Conservation (phyloP, 23 red algal species). For the Pyropia yezoensis region DNA sequence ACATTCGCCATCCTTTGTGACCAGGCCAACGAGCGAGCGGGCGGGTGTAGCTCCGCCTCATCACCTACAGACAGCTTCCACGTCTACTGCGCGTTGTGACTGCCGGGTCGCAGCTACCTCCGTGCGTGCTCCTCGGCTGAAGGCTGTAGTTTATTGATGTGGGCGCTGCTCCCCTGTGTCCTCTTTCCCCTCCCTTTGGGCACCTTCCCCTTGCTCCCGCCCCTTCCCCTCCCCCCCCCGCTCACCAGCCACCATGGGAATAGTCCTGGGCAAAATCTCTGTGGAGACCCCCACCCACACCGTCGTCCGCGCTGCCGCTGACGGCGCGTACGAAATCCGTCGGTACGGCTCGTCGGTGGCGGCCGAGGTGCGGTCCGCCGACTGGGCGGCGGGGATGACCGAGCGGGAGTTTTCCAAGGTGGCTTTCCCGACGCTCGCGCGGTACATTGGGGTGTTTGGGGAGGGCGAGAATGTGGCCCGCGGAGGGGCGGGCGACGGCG, state of each 20-base stretch:
- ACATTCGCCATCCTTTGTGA: too few species aligned
- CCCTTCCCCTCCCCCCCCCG: too few species aligned
- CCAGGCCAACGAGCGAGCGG: too few species aligned
- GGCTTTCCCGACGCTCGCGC: slow-evolving; percentile 68
- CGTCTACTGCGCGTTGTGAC: too few species aligned
- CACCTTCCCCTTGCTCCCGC: too few species aligned
- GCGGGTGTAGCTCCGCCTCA: too few species aligned
- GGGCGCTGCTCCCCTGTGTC: too few species aligned
- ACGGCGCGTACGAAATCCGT: slow-evolving; percentile 63
- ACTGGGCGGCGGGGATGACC: neutral
- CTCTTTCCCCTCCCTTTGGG: too few species aligned
- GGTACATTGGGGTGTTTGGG: slow-evolving; percentile 92
- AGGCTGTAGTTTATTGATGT: too few species aligned
- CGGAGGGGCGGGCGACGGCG: neutral
- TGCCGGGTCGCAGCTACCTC: too few species aligned
- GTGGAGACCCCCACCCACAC: slow-evolving; percentile 68
- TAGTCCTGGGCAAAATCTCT: slow-evolving; percentile 54
- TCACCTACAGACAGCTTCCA: too few species aligned
- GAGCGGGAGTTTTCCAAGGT: slow-evolving; percentile 25
- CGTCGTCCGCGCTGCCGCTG: slow-evolving; percentile 21
- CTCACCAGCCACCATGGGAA: slow-evolving; percentile 7
- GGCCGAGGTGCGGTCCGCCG: slow-evolving; percentile 41
- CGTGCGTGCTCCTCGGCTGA: too few species aligned
- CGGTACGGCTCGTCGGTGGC: slow-evolving; percentile 41
- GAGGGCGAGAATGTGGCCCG: slow-evolving; percentile 33